Evolutionary conservation across 2,329 filamentous ascomycete species (phyloP), one percentile per base, ranked within the genome.

Genomic region (Truncatella angustata): DNA sequence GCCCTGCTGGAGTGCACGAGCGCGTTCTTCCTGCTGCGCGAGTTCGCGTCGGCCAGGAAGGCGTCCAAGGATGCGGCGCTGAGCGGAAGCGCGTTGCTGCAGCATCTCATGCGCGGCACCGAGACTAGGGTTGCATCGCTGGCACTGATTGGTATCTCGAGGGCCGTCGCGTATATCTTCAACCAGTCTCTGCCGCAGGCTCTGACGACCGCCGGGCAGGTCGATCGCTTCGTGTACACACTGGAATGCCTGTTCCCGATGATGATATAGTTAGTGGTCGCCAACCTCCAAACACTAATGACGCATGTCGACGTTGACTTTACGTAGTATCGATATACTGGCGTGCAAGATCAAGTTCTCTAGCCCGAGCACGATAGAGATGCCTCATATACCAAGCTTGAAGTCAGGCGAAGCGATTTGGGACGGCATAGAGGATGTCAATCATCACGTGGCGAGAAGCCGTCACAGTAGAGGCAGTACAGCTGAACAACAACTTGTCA

Each of bases 161-260:
- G 72, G n/a, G 69, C 72, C 3, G 58, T 73, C 12, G 74, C 72
- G 1, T 73, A 73, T 35, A 71, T 69, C 0, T 74, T 72, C 44
- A 71, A 73, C 36, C 61, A 58, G 2, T 58, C 64, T 0, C 62
- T 67, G 1, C 70, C 73, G 47, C 67, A 63, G 18, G 72, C 72
- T 0, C 70, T 68, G 0, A 63, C 66, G 21, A 50, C 65, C 0
- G 68, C 71, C 0, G 65, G 68, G 4, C 70, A 75, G 43, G 47
- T 74, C 0, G 72, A 74, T 44, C 66, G 72, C 1, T 74, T 74
- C 40, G 68, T 68, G 1, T 74, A 74, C 42, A 68, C 70, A 1
- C 52, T 74, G 39, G 72, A 74, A 47, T 74, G 72, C 50, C 53
- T 73, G 7, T 75, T 74, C 36, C 72, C 72, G 0, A 62, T 72